Evolutionary conservation across 176 grass and related monocot genomes (phyloP).

Genomic region (Aegilops sharonensis): DNA sequence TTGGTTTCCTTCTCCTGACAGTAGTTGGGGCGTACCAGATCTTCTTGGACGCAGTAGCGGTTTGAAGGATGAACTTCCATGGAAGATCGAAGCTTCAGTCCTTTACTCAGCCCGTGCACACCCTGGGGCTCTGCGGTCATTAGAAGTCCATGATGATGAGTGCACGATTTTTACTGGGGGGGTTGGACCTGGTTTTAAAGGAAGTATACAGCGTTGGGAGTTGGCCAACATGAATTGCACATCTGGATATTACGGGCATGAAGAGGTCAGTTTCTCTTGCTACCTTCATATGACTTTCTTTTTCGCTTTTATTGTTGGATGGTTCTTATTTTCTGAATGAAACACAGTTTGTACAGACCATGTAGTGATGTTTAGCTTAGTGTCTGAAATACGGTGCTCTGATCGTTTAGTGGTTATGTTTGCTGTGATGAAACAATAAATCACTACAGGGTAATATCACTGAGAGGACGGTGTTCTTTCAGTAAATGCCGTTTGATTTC

Average conservation of each 20-base stretch:
- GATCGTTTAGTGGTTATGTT: background rate
- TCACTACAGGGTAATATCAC: background rate
- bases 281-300: background rate
- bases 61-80: conserved; percentile 55
- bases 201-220: conserved; percentile 93
- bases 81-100: conserved; percentile 87
- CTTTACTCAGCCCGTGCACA: conserved; percentile 78
- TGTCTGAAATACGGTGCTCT: conserved; percentile 1
- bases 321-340: conserved; percentile 5
- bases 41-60: conserved; percentile 73
- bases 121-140: conserved; percentile 72
- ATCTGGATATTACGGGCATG: conserved; percentile 93
- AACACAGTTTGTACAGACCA: background rate
- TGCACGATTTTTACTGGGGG: conserved; percentile 89
- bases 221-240: conserved; percentile 80
- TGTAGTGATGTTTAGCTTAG: background rate
- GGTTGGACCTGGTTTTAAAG: conserved; percentile 91
- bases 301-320: conserved; percentile 22
- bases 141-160: conserved; percentile 74
- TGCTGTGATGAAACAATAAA: background rate
- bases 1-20: conserved; percentile 82
- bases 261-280: conserved; percentile 68
- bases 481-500: background rate
- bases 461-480: background rate
- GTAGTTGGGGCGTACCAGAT: conserved; percentile 54